Evolutionary conservation across 768 basidiomycete species (phyloP).

Genomic region (Xerocomus spinulosus): DNA sequence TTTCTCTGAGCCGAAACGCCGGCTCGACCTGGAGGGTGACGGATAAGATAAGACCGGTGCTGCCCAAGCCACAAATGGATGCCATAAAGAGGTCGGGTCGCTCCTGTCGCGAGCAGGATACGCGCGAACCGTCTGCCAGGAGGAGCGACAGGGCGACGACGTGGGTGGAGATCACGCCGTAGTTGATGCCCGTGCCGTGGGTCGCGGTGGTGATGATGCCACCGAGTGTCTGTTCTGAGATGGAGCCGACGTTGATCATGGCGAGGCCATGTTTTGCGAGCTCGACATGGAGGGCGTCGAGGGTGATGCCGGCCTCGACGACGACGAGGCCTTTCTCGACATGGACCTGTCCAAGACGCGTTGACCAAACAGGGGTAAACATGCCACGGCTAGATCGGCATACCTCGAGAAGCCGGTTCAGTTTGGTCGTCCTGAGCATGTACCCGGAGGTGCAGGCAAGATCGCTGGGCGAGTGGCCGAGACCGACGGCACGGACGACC

Average conservation of each 20-base stretch:
- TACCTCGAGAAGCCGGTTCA: slow-evolving; percentile 76
- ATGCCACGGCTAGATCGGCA: slow-evolving; percentile 29
- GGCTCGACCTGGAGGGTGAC: slow-evolving; percentile 76
- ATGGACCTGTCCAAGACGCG: slow-evolving; percentile 52
- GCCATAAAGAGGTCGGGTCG: slow-evolving; percentile 79
- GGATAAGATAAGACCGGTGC: slow-evolving; percentile 81
- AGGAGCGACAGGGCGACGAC: slow-evolving; percentile 74
- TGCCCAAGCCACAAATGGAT: slow-evolving; percentile 85
- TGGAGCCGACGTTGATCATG: slow-evolving; percentile 90
- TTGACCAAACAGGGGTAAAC: slow-evolving; percentile 11
- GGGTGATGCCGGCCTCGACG: slow-evolving; percentile 74
- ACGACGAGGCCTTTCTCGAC: slow-evolving; percentile 59
- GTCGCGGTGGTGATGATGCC: slow-evolving; percentile 93
- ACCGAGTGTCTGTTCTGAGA: slow-evolving; percentile 92
- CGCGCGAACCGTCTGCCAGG: slow-evolving; percentile 67
- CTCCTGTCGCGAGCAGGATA: slow-evolving; percentile 60
- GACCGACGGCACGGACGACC: slow-evolving; percentile 76
- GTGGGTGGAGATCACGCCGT: slow-evolving; percentile 76
- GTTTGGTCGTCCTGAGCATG: slow-evolving; percentile 74
- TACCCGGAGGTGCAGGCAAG: slow-evolving; percentile 85
- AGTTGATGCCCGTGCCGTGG: slow-evolving; percentile 83
- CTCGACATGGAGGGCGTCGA: slow-evolving; percentile 64
- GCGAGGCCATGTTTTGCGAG: slow-evolving; percentile 70
- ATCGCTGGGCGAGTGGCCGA: slow-evolving; percentile 93
- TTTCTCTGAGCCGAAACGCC: slow-evolving; percentile 76